Conservation (phyloP, 306 rosid genomes). For the Fragaria iinumae region DNA sequence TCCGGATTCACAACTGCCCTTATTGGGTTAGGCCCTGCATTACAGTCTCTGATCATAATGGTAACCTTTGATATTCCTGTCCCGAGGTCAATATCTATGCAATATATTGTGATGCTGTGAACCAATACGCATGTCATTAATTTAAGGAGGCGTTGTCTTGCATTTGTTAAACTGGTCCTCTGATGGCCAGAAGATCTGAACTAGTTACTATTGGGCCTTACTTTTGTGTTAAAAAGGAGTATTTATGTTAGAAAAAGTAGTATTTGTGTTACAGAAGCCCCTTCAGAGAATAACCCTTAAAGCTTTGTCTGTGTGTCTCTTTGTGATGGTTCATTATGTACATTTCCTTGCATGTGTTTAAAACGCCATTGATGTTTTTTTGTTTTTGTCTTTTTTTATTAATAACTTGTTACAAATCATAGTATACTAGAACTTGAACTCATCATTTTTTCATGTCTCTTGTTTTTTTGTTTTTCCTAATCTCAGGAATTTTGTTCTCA, state of each 20-base stretch:
- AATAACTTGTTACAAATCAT: neutral
- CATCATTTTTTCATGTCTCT: neutral
- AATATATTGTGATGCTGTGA: neutral
- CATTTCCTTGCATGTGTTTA: neutral
- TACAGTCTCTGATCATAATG: slow-evolving; percentile 77
- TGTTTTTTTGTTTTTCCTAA: slow-evolving; percentile 21
- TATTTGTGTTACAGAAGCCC: neutral
- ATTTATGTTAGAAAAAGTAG: neutral
- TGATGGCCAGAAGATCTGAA: neutral
- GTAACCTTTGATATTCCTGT: slow-evolving; percentile 34
- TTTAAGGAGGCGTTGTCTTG: neutral
- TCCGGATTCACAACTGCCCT: slow-evolving; percentile 91
- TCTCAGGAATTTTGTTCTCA: slow-evolving; percentile 78
- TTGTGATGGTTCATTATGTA: slow-evolving; percentile 2
- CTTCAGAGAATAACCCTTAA: neutral
- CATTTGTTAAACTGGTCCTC: neutral
- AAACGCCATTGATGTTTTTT: neutral
- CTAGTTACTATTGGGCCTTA: neutral
- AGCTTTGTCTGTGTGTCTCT: neutral
- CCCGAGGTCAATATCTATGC: neutral
- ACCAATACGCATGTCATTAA: neutral
- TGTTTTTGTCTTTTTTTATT: neutral
- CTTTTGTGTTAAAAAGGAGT: neutral
- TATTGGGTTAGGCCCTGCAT: slow-evolving; percentile 85
- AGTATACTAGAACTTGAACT: neutral